Evolutionary conservation across 495 filamentous ascomycete species (phyloP).

Genomic region (Aspergillus incahuasiensis): DNA sequence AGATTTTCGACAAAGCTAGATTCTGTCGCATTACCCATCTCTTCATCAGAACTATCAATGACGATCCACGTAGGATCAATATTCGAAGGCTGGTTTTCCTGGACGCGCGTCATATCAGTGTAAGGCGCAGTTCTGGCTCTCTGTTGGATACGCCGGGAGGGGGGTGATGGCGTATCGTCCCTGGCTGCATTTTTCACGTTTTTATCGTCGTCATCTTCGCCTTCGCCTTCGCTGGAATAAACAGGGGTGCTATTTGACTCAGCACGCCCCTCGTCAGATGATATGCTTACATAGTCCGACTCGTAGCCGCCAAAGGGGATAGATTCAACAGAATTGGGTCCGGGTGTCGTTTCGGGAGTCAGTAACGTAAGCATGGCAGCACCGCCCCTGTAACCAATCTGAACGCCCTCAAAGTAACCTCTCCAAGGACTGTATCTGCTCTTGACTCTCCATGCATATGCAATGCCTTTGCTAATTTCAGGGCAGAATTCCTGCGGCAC

Average conservation of each 20-base stretch:
- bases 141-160: no score
- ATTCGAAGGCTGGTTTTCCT: not conserved
- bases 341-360: not conserved
- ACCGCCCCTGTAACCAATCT: constrained; percentile 6
- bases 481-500: constrained; percentile 11
- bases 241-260: not conserved
- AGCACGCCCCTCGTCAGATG: not conserved
- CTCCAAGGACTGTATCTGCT: constrained; percentile 1
- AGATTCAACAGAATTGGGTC: not conserved
- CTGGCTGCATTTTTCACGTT: no score
- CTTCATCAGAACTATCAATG: not conserved
- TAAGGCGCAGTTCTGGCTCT: no score
- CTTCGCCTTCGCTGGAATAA: not conserved
- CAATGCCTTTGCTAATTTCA: constrained; percentile 8
- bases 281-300: not conserved
- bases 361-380: not conserved
- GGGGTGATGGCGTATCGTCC: no score
- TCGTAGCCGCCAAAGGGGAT: not conserved
- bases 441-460: constrained; percentile 20
- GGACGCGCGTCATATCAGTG: not conserved
- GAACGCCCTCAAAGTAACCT: constrained; percentile 16
- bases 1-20: not conserved
- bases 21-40: not conserved
- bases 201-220: not conserved
- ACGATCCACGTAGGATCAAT: not conserved